phyloP scores from a whole-genome alignment of 148 eudicot genomes.

The Camellia sinensis region DNA sequence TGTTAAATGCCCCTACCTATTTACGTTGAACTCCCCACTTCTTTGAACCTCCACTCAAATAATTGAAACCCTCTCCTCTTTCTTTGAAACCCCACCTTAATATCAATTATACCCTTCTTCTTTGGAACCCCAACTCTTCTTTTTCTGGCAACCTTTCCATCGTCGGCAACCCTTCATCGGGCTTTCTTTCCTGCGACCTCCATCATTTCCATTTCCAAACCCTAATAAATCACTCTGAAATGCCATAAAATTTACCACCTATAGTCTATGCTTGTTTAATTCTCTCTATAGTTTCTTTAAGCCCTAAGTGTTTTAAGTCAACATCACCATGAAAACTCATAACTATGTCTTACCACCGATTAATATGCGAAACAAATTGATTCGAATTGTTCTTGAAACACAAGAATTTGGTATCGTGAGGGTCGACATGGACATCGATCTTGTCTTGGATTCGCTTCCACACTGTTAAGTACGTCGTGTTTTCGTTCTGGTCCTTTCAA shows the following conservation, averaged over 20 bases:
- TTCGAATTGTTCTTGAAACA: constrained; percentile 76
- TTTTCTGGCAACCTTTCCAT: too few relatives aligned
- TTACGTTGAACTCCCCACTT: too few relatives aligned
- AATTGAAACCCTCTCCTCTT: too few relatives aligned
- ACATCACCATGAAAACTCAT: constrained; percentile 60
- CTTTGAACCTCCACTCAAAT: too few relatives aligned
- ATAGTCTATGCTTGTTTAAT: constrained; percentile 91
- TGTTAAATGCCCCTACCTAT: too few relatives aligned
- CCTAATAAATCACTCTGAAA: constrained; percentile 86
- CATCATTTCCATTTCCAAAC: constrained; percentile 25
- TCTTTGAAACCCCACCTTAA: too few relatives aligned
- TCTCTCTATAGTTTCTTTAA: constrained; percentile 77
- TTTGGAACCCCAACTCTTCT: too few relatives aligned
- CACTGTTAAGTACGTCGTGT: constrained; percentile 81
- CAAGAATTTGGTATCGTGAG: constrained; percentile 46
- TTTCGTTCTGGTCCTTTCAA: constrained; percentile 95
- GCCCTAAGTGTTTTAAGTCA: constrained; percentile 68
- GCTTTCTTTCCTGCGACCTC: too few relatives aligned
- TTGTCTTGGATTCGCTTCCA: constrained; percentile 97
- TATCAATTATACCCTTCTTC: too few relatives aligned
- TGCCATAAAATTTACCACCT: constrained; percentile 92
- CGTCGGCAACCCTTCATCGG: too few relatives aligned
- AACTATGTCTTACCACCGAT: constrained; percentile 91
- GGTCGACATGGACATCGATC: constrained; percentile 40
- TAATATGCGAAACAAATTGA: constrained; percentile 71